phyloP scores from a whole-genome alignment of 768 basidiomycete genomes.

The Mycena alexandri region DNA sequence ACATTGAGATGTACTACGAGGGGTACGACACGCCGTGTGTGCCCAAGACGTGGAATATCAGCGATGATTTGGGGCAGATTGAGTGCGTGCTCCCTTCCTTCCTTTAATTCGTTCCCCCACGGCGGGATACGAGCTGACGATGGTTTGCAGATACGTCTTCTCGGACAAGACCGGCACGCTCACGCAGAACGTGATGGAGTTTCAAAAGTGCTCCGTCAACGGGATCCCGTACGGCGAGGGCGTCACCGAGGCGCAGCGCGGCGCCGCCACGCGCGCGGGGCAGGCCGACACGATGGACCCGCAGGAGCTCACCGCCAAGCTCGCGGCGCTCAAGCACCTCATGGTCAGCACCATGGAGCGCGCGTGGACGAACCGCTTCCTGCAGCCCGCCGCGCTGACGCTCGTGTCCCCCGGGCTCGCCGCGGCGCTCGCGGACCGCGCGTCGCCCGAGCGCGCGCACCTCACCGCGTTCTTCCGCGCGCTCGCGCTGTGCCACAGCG shows the following conservation, averaged over 20 bases:
- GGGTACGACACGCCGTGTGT: slow-evolving; percentile 89
- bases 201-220: slow-evolving; percentile 92
- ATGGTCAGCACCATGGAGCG: slow-evolving; percentile 85
- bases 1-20: slow-evolving; percentile 95
- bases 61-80: slow-evolving; percentile 98
- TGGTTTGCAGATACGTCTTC: slow-evolving; percentile 35
- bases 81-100: slow-evolving; percentile 71
- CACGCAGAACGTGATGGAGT: slow-evolving; percentile 99
- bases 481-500: slow-evolving; percentile 93
- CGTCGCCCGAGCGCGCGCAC: slow-evolving; percentile 70
- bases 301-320: slow-evolving; percentile 75
- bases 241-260: slow-evolving; percentile 94
- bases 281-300: slow-evolving; percentile 73
- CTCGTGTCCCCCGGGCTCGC: slow-evolving; percentile 90
- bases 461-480: slow-evolving; percentile 94
- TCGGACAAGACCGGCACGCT: slow-evolving; percentile 93
- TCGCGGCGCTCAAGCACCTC: slow-evolving; percentile 73
- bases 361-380: slow-evolving; percentile 89
- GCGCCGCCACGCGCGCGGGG: slow-evolving; percentile 88
- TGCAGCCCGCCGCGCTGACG: slow-evolving; percentile 85
- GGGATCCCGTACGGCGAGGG: slow-evolving; percentile 94
- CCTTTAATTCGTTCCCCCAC: slow-evolving; percentile 80
- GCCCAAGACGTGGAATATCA: slow-evolving; percentile 99
- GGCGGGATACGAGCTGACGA: too few relatives aligned
- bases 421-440: slow-evolving; percentile 75